Base-by-base conservation (phyloP, 176 grass and related monocot genomes). In the Rhynchospora breviuscula region DNA sequence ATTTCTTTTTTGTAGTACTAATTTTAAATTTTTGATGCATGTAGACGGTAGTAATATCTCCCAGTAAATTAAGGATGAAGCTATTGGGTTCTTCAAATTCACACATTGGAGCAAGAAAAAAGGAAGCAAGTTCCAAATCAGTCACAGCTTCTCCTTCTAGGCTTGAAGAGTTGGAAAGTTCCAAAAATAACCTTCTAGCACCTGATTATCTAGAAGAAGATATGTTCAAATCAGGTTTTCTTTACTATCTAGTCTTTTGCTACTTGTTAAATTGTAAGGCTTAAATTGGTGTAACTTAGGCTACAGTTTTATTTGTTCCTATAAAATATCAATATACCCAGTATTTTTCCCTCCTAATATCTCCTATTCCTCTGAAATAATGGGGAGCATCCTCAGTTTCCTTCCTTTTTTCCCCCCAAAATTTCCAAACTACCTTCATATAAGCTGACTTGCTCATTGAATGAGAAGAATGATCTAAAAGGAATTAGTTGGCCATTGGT, bases 51-150 rank as follows among this genome's bases (percentile, higher is more conserved):
- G 83, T 89, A 1, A 85, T 99, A 48, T 95, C 96, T 66, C 96
- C 93, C 0, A 90, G 91, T 25, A 99, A 95, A 83, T 87, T 93
- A 25, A 89, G 89, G 85, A 93, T 93, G 89, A 99, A 89, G 81
- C 88, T 99, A 59, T 63, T 93, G 4, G 93, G 96, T 17, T 91
- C 90, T 63, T 31, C 80, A 53, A 82, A 82, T 63, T 82, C 80
- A 65, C 59, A 22, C 40, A 58, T 84, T 59, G 85, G 87, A 8
- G 56, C 48, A 45, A 49, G n/a, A 65, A 84, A 68, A 51, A 90
- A 88, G 21, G 91, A 86, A 46, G 47, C 73, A 59, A 23, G 60
- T 5, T 79, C 14, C 67, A 99, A 85, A 65, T 92, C 93, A 18
- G 80, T 79, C 15, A 78, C 84, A 25, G 76, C 89, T 33, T 97